Evolutionary conservation across 345 rosid species (phyloP).

Genomic region (Populus pruinosa): DNA sequence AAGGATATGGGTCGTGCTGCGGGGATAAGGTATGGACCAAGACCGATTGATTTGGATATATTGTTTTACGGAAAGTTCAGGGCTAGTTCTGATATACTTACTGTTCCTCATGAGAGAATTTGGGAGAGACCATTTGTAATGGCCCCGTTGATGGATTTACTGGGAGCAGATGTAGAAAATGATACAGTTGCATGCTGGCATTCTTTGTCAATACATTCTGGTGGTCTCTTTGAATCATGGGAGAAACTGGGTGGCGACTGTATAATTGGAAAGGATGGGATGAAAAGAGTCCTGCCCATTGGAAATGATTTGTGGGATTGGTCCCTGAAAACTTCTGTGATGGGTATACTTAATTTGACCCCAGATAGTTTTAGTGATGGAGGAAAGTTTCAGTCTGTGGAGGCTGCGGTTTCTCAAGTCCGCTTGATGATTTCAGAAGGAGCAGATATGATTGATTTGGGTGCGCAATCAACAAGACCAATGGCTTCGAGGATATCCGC

Average conservation of each 20-base stretch:
- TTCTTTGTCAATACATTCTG: slow-evolving; percentile 49
- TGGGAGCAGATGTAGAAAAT: slow-evolving; percentile 59
- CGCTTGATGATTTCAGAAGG: slow-evolving; percentile 67
- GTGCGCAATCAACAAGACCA: slow-evolving; percentile 91
- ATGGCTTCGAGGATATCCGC: slow-evolving; percentile 65
- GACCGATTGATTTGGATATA: slow-evolving; percentile 88
- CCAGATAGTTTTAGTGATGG: slow-evolving; percentile 98
- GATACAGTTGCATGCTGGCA: slow-evolving; percentile 82
- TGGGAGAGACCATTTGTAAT: slow-evolving; percentile 92
- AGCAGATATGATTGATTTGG: slow-evolving; percentile 78
- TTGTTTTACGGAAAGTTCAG: slow-evolving; percentile 74
- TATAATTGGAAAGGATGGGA: slow-evolving; percentile 64
- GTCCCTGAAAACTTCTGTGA: slow-evolving; percentile 58
- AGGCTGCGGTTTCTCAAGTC: slow-evolving; percentile 70
- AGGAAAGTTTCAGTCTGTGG: slow-evolving; percentile 59
- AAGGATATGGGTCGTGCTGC: slow-evolving; percentile 68
- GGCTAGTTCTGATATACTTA: slow-evolving; percentile 52
- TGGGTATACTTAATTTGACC: slow-evolving; percentile 91
- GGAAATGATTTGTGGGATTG: slow-evolving; percentile 78
- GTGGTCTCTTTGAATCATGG: slow-evolving; percentile 65
- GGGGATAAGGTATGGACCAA: slow-evolving; percentile 80
- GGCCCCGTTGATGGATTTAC: slow-evolving; percentile 84
- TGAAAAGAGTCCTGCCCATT: slow-evolving; percentile 73
- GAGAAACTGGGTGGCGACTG: slow-evolving; percentile 76
- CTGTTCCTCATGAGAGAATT: slow-evolving; percentile 80